These are phyloP conservation scores for Lachnellula occidentalis DNA, from an alignment of 2,329 filamentous ascomycete genomes.

Conservation along the genomic window DNA sequence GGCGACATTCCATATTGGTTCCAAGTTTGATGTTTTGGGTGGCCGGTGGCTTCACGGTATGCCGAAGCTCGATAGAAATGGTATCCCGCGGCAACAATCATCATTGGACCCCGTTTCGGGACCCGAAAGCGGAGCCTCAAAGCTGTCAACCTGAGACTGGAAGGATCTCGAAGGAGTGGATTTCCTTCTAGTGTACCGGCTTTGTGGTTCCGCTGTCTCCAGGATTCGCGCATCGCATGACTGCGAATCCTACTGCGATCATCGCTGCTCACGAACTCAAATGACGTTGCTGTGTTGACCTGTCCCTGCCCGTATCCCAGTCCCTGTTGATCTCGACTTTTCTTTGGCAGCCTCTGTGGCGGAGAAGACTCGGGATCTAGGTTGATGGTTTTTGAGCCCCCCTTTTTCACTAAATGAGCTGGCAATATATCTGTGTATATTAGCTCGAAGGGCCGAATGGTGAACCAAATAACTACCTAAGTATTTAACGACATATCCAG, in stretches of 20 bases:
- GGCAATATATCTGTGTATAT: too few species aligned
- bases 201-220: slow-evolving; percentile 28
- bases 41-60: background rate
- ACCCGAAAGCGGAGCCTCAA: background rate
- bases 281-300: background rate
- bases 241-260: slow-evolving; percentile 26
- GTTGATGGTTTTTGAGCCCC: background rate
- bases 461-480: too few species aligned
- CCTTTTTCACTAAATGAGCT: too few species aligned
- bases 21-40: background rate
- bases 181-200: background rate
- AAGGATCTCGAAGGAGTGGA: background rate
- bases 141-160: background rate
- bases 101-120: background rate
- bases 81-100: background rate
- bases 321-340: background rate
- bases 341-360: background rate
- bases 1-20: background rate
- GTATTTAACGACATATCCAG: too few species aligned
- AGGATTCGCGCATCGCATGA: slow-evolving; percentile 36
- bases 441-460: too few species aligned
- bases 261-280: slow-evolving; percentile 21
- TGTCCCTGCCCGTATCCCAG: background rate
- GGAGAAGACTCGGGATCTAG: background rate
- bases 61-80: background rate